Percentiles rank a stretch among this genome's conserved stretches.
Evolutionary conservation across 495 filamentous ascomycete species (phyloP).

Genomic region (Penicillium cosmopolitanum): DNA sequence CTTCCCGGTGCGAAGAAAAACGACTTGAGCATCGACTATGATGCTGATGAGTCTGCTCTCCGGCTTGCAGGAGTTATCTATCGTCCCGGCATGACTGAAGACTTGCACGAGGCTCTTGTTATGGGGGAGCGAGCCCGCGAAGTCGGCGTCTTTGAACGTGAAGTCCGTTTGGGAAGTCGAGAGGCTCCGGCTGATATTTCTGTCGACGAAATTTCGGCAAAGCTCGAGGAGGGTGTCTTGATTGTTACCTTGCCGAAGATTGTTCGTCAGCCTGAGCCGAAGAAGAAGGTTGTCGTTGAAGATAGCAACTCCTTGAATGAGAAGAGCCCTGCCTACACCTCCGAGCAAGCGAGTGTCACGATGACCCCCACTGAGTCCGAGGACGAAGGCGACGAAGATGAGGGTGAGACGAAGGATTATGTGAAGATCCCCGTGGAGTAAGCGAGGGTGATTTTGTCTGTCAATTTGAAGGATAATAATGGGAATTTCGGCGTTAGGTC

Average conservation of each 20-base stretch:
- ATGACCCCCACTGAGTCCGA: conserved; percentile 29
- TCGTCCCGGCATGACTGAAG: conserved; percentile 68
- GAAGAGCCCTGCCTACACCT: conserved; percentile 24
- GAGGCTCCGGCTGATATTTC: conserved; percentile 64
- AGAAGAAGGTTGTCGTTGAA: conserved; percentile 31
- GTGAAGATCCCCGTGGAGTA: conserved; percentile 36
- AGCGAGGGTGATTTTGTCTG: not conserved
- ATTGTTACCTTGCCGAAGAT: conserved; percentile 70
- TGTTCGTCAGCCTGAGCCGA: conserved; percentile 37
- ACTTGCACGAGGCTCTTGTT: conserved; percentile 66
- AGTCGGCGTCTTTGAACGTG: conserved; percentile 74
- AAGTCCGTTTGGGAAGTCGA: conserved; percentile 59
- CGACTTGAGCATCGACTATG: conserved; percentile 76
- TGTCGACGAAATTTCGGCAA: conserved; percentile 68
- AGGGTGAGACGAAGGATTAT: conserved; percentile 34
- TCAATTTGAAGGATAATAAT: conserved; percentile 1
- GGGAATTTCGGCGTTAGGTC: not conserved
- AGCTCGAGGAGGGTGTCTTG: conserved; percentile 70
- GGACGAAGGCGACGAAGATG: conserved; percentile 28
- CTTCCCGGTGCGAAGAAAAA: conserved; percentile 78
- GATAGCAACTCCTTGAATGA: conserved; percentile 24
- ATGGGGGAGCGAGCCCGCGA: conserved; percentile 62
- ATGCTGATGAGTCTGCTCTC: conserved; percentile 65
- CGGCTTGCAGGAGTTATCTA: conserved; percentile 71
- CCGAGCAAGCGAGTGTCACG: conserved; percentile 21